Evolutionary conservation across 2,329 filamentous ascomycete species (phyloP), one percentile per base, ranked within the genome.

Genomic region (Neofusicoccum umdonicola): DNA sequence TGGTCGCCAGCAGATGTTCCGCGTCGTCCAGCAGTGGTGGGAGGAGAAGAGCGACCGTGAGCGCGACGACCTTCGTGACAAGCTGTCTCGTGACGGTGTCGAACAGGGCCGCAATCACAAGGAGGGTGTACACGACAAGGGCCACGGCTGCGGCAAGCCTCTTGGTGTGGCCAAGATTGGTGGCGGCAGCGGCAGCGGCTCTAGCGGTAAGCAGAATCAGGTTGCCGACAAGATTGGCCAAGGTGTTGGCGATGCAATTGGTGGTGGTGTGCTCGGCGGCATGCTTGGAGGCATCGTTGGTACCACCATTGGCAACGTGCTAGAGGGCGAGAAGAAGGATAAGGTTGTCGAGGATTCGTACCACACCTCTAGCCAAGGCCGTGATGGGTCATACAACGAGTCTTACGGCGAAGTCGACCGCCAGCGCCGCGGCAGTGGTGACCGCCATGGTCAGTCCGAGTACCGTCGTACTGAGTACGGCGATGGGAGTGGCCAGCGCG

Each of bases 11-110:
- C 80, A 88, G 69, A 94, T 96, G 88, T 97, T 93, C 79, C 76
- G 82, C n/a, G 88, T 88, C 17, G 89, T 97, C 4, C 82, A 91
- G 77, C 81, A 90, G 68, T 97, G 93, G 93, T 97, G 93, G 93
- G 76, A 80, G 45, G 80, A 85, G 63, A 87, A 92, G 79, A 80
- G 81, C 58, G 84, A 89, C 5, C 74, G 79, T 35, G 87, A 87
- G 65, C 85, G 87, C 69, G 81, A 90, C 13, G 85, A 87, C 39
- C 87, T 95, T 68, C 89, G 92, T 63, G 78, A 84, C 60, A 90
- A 93, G 78, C 84, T 97, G 51, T 91, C 89, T 70, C 88, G 92
- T 17, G 83, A 90, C 0, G 93, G 94, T 65, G 92, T 97, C 57
- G 76, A 88, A 74, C 82, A 86, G 52, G 91, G 91, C 15, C 83